phyloP scores from a whole-genome alignment of 148 eudicot genomes.

The Fagopyrum tataricum region DNA sequence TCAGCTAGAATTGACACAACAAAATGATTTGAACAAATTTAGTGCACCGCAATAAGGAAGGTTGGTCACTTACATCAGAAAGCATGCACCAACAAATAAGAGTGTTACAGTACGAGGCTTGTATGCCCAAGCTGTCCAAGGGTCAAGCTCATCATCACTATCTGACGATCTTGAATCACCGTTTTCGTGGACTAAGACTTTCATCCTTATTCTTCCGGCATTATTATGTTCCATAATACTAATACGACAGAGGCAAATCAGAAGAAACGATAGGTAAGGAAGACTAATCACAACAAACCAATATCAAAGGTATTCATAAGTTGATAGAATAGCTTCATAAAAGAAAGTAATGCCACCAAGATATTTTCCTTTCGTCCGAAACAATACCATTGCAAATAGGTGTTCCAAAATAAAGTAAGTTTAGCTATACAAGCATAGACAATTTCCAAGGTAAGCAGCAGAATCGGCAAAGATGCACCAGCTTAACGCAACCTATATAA shows the following conservation, averaged over 20 bases:
- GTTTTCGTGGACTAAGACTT: conserved; percentile 37
- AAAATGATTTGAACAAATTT: not conserved
- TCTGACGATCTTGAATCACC: conserved; percentile 38
- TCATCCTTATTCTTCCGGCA: conserved; percentile 29
- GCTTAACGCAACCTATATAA: not conserved
- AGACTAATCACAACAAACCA: not conserved
- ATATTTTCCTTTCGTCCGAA: not conserved
- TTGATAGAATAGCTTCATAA: not conserved
- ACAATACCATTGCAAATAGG: not conserved
- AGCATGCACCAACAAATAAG: conserved; percentile 82
- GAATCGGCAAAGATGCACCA: not conserved
- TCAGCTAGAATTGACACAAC: not conserved
- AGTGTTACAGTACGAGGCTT: conserved; percentile 84
- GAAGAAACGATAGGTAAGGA: not conserved
- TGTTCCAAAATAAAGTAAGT: not conserved
- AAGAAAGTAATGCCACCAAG: not conserved
- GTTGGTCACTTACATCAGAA: conserved; percentile 71
- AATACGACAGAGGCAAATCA: not conserved
- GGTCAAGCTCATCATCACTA: conserved; percentile 72
- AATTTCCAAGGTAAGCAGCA: not conserved
- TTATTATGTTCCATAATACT: conserved; percentile 49
- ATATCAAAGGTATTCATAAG: not conserved
- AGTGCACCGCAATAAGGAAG: not conserved
- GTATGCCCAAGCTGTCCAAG: conserved; percentile 99
- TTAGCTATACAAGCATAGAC: not conserved